Evolutionary conservation across 108 stramenopile genomes (phyloP).

Genomic region (Epithemia pelagica): DNA sequence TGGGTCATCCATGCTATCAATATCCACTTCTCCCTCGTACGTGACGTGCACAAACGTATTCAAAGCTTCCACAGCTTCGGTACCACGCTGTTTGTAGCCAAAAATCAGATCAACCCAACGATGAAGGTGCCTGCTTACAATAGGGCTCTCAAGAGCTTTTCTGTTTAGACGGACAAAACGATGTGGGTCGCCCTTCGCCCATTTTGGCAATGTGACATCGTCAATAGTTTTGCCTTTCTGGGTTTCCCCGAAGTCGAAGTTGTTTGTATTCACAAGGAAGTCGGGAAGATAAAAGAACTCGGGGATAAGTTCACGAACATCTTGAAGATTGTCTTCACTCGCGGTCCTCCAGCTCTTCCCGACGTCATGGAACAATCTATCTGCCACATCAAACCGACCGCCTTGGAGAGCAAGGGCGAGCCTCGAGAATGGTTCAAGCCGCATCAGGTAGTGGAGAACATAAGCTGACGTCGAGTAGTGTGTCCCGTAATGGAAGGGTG

Average conservation of each 20-base stretch:
- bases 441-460: conserved; percentile 93
- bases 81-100: conserved; percentile 89
- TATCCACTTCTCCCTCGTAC: conserved; percentile 95
- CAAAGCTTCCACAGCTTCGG: conserved; percentile 71
- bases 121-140: conserved; percentile 89
- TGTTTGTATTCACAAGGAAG: conserved; percentile 83
- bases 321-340: conserved; percentile 81
- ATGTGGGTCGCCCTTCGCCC: conserved; percentile 88
- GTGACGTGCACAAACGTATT: conserved; percentile 98
- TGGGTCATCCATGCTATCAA: conserved; percentile 82
- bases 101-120: conserved; percentile 97
- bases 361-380: conserved; percentile 92
- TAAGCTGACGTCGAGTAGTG: conserved; percentile 96
- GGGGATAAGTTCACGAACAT: conserved; percentile 97
- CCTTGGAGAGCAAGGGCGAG: conserved; percentile 91
- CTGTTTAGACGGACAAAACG: conserved; percentile 82
- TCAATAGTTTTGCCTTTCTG: conserved; percentile 78
- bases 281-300: conserved; percentile 97
- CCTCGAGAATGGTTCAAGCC: conserved; percentile 91
- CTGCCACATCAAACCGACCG: conserved; percentile 95
- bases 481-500: conserved; percentile 97
- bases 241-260: conserved; percentile 83
- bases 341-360: conserved; percentile 82
- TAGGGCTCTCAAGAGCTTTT: conserved; percentile 85
- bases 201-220: conserved; percentile 86